Percentiles rank a stretch among this genome's conserved stretches.
Evolutionary conservation across 2,329 filamentous ascomycete genomes (phyloP).

Genomic region (Endoconidiophora polonica): DNA sequence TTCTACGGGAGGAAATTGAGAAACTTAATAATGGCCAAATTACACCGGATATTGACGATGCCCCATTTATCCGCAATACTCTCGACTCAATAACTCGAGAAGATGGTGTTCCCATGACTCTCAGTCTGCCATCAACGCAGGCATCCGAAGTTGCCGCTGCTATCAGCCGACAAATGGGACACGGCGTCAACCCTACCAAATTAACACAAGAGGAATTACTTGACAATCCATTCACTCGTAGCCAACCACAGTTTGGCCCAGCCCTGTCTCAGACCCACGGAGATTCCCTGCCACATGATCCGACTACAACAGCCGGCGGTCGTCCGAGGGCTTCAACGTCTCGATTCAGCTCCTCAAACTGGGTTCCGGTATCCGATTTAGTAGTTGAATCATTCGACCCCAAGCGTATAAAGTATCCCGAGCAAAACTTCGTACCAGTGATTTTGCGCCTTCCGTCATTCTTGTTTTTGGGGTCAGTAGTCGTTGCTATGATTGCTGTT

Average conservation of each 20-base stretch:
- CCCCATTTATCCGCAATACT: conserved; percentile 77
- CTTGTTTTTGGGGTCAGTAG: conserved; percentile 39
- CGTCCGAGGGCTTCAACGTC: not conserved
- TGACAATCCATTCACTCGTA: not conserved
- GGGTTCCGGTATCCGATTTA: conserved; percentile 22
- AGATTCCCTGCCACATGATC: not conserved
- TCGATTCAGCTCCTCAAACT: conserved; percentile 12
- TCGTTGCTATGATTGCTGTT: conserved; percentile 52
- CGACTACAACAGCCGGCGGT: not conserved
- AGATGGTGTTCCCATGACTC: conserved; percentile 30
- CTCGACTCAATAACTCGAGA: conserved; percentile 71
- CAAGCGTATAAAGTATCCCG: conserved; percentile 24
- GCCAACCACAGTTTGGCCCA: not conserved
- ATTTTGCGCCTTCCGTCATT: conserved; percentile 54
- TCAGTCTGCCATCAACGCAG: not conserved
- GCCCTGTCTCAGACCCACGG: not conserved
- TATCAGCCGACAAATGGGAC: conserved; percentile 5
- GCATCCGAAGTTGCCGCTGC: conserved; percentile 2
- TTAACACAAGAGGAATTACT: not conserved
- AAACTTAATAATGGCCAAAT: conserved; percentile 25
- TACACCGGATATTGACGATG: conserved; percentile 69
- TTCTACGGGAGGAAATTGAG: not conserved
- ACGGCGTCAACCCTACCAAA: not conserved
- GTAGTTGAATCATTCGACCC: conserved; percentile 22
- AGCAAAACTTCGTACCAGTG: conserved; percentile 53